Conservation (phyloP, 306 rosid species). For the Sphenostylis stenocarpa region DNA sequence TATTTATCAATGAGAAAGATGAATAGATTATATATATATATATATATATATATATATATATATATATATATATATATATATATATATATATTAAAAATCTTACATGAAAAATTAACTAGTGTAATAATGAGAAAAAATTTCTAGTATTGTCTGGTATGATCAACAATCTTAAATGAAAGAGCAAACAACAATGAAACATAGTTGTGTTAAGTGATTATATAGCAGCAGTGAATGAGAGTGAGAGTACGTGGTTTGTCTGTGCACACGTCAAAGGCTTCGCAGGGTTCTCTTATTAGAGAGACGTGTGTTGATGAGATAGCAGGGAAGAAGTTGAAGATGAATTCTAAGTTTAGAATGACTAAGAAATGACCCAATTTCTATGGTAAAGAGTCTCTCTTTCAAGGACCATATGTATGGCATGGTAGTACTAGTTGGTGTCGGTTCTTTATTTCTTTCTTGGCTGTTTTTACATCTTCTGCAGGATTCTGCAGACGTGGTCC, state of each 20-base stretch:
- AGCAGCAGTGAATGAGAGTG: too few species aligned
- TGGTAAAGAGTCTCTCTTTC: constrained; percentile 20
- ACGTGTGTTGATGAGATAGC: constrained; percentile 6
- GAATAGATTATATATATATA: too few species aligned
- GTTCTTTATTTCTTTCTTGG: constrained; percentile 32
- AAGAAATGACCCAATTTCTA: constrained; percentile 29
- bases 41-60: too few species aligned
- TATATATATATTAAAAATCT: too few species aligned
- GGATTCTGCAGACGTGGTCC: constrained; percentile 36
- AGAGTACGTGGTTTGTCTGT: background rate
- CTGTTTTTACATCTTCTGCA: constrained; percentile 32
- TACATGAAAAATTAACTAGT: too few species aligned
- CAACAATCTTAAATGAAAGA: too few species aligned
- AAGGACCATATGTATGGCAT: constrained; percentile 27
- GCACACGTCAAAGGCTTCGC: background rate
- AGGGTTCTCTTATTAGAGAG: background rate
- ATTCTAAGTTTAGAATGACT: constrained; percentile 30
- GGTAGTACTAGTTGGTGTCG: constrained; percentile 32
- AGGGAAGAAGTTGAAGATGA: background rate
- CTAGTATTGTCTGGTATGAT: too few species aligned
- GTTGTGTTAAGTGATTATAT: background rate
- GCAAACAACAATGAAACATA: too few species aligned
- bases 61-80: too few species aligned
- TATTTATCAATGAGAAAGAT: too few species aligned
- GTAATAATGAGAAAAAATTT: too few species aligned